These are phyloP conservation scores for Tetrahymena borealis DNA, from an alignment of 73 alveolate species.

Conservation along the genomic window DNA sequence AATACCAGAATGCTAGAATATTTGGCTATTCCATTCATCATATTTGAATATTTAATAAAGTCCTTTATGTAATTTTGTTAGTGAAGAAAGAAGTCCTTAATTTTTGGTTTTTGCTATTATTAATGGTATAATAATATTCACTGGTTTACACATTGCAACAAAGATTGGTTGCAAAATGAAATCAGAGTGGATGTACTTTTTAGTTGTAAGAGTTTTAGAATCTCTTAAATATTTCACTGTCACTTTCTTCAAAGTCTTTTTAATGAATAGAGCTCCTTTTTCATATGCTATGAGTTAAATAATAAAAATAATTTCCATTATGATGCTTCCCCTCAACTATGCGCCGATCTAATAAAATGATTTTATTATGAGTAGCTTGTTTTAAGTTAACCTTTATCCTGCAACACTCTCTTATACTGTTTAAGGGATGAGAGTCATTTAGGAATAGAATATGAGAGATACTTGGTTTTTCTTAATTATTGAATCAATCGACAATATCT, in stretches of 20 bases:
- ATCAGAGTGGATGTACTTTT: neutral
- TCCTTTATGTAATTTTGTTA: neutral
- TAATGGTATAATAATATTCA: neutral
- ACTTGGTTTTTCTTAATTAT: neutral
- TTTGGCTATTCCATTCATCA: neutral
- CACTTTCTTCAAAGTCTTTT: neutral
- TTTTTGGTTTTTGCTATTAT: neutral
- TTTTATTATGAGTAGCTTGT: neutral
- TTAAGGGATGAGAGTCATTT: neutral
- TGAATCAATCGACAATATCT: neutral
- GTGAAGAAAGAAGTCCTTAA: neutral
- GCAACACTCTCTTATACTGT: neutral
- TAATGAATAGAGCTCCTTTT: neutral
- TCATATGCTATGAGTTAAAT: neutral
- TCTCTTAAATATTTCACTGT: neutral
- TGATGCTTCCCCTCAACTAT: neutral
- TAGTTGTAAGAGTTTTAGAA: neutral
- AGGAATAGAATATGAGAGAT: neutral
- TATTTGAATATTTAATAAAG: neutral
- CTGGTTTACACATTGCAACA: neutral
- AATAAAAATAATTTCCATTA: neutral
- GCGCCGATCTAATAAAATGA: neutral
- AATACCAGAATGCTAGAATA: neutral
- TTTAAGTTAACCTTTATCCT: neutral
- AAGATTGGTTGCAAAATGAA: neutral